phyloP scores from a whole-genome alignment of 2,329 filamentous ascomycete species.

The Trichophyton rubrum region DNA sequence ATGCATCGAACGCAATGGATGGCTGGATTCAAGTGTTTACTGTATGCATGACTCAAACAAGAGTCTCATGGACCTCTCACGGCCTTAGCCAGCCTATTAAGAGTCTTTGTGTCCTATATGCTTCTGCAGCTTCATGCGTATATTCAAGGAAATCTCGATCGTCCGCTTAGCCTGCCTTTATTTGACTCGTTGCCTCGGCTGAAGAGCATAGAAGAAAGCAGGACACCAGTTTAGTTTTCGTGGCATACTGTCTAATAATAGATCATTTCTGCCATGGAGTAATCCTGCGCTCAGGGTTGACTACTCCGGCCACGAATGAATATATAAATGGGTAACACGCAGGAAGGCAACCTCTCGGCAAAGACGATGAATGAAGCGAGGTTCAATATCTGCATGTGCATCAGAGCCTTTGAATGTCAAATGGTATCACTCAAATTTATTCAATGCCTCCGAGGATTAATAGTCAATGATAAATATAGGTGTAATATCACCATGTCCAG shows the following conservation, averaged over 20 bases:
- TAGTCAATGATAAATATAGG: neutral
- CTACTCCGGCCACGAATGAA: neutral
- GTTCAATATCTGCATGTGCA: neutral
- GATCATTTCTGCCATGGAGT: neutral
- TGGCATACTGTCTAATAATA: neutral
- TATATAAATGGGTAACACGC: neutral
- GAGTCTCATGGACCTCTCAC: neutral
- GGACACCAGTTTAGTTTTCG: neutral
- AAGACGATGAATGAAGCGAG: neutral
- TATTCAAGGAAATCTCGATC: neutral
- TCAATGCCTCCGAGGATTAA: neutral
- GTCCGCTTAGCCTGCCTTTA: no score
- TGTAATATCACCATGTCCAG: neutral
- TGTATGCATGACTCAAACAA: no score
- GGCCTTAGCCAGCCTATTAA: neutral
- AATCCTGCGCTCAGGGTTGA: neutral
- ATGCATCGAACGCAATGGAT: no score
- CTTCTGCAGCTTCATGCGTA: neutral
- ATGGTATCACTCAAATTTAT: neutral
- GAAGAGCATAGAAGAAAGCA: neutral
- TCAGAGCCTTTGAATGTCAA: neutral
- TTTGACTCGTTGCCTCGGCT: no score
- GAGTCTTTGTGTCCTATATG: neutral
- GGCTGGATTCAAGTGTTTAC: no score
- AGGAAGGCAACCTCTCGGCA: neutral